Conservation (phyloP, 2,329 filamentous ascomycete genomes). For the Diaporthe australafricana region DNA sequence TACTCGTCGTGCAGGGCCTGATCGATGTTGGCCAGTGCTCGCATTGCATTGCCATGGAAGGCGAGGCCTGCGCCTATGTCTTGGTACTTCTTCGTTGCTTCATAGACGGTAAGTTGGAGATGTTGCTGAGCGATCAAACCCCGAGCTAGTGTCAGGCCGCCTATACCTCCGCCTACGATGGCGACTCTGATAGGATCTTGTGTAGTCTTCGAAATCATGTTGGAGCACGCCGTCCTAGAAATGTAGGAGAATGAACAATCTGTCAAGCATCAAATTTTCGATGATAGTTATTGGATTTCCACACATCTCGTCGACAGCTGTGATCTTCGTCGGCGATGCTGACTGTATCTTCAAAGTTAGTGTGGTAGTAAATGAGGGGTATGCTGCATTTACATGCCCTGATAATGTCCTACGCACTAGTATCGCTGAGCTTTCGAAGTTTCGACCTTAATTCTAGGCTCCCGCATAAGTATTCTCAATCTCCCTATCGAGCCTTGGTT, state of each 20-base stretch:
- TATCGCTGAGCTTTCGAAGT: too few species aligned
- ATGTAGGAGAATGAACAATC: neutral
- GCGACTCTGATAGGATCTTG: neutral
- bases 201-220: neutral
- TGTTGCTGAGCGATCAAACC: slow-evolving; percentile 6
- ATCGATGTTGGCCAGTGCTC: slow-evolving; percentile 43
- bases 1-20: slow-evolving; percentile 13
- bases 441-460: too few species aligned
- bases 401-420: too few species aligned
- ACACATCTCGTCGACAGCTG: neutral
- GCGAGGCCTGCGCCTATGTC: slow-evolving; percentile 53
- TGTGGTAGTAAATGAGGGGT: too few species aligned
- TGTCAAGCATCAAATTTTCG: neutral
- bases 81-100: slow-evolving; percentile 26
- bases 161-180: slow-evolving; percentile 9
- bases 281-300: neutral
- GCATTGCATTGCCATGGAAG: slow-evolving; percentile 51
- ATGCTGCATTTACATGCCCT: too few species aligned
- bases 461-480: too few species aligned
- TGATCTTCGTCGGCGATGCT: neutral
- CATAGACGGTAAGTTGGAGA: neutral
- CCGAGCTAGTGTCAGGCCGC: neutral
- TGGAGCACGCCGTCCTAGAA: neutral
- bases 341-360: slow-evolving; percentile 9
- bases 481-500: too few species aligned